These are phyloP conservation scores for Pseudogymnoascus pannorum DNA, from an alignment of 2,329 filamentous ascomycete genomes.

Conservation along the genomic window DNA sequence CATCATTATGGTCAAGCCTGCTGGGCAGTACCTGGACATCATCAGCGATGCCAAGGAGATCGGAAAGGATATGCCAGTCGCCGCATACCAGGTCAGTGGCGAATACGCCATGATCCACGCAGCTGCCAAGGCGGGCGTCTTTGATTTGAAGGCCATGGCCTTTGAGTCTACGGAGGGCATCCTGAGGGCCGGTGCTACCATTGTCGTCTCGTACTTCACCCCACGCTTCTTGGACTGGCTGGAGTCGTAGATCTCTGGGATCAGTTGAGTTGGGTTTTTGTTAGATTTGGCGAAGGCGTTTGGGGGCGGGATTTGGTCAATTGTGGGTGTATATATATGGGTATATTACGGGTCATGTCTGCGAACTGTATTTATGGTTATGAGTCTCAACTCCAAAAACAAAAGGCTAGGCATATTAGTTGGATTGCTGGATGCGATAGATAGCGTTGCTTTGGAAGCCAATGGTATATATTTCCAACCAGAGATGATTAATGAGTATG, in stretches of 20 bases:
- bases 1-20: slow-evolving; percentile 99
- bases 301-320: neutral
- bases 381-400: slow-evolving; percentile 7
- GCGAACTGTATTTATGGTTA: slow-evolving; percentile 2
- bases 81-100: slow-evolving; percentile 93
- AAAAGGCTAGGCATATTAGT: neutral
- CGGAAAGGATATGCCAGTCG: slow-evolving; percentile 82
- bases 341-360: neutral
- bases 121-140: slow-evolving; percentile 89
- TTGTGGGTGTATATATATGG: neutral
- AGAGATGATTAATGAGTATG: neutral
- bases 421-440: slow-evolving; percentile 6
- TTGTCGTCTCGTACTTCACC: slow-evolving; percentile 90
- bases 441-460: neutral
- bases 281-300: slow-evolving; percentile 1
- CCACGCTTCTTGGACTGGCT: slow-evolving; percentile 69
- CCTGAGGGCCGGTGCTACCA: slow-evolving; percentile 82
- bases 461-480: slow-evolving; percentile 2
- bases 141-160: slow-evolving; percentile 89
- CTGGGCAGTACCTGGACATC: slow-evolving; percentile 91
- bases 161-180: slow-evolving; percentile 94
- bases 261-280: neutral
- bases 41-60: slow-evolving; percentile 96
- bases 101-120: slow-evolving; percentile 98
- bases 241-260: slow-evolving; percentile 35